phyloP scores from a whole-genome alignment of 257 asterid species.

The Craterostigma plantagineum region DNA sequence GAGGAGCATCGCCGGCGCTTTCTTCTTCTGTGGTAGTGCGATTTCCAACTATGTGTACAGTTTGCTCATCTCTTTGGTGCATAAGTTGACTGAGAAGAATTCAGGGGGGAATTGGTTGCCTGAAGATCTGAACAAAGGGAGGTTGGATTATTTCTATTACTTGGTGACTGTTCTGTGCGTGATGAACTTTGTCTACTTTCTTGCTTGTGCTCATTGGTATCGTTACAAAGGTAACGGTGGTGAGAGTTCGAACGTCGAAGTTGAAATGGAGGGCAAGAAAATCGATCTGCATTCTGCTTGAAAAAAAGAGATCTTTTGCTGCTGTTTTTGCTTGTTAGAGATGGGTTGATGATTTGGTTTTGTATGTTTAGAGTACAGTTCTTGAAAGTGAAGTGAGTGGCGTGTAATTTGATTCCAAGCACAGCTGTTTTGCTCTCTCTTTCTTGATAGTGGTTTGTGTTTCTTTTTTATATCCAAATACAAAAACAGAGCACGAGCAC shows the following conservation, averaged over 20 bases:
- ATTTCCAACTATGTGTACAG: slow-evolving; percentile 33
- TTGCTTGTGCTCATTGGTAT: not conserved
- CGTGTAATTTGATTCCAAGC: no score
- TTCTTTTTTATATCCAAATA: no score
- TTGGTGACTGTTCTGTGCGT: not conserved
- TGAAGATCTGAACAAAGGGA: not conserved
- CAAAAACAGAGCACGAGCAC: no score
- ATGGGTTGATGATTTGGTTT: no score
- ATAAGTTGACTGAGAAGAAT: not conserved
- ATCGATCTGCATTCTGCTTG: no score
- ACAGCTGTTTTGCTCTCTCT: no score
- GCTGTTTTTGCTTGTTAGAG: no score
- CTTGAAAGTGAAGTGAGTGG: no score
- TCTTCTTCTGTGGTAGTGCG: slow-evolving; percentile 37
- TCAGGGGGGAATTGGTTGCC: slow-evolving; percentile 1
- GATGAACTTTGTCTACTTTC: not conserved
- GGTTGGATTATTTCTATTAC: slow-evolving; percentile 2
- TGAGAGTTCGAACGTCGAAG: not conserved
- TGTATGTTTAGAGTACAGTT: no score
- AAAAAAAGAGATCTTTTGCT: no score
- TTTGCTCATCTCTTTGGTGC: slow-evolving; percentile 12
- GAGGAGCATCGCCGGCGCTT: slow-evolving; percentile 64
- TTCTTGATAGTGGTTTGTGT: no score
- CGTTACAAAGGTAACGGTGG: not conserved
- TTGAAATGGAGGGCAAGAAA: no score